Percentiles rank a stretch among this genome's conserved stretches.
These are phyloP conservation scores for Pythium guiyangense DNA, from an alignment of 352 stramenopile genomes.

Conservation along the genomic window DNA sequence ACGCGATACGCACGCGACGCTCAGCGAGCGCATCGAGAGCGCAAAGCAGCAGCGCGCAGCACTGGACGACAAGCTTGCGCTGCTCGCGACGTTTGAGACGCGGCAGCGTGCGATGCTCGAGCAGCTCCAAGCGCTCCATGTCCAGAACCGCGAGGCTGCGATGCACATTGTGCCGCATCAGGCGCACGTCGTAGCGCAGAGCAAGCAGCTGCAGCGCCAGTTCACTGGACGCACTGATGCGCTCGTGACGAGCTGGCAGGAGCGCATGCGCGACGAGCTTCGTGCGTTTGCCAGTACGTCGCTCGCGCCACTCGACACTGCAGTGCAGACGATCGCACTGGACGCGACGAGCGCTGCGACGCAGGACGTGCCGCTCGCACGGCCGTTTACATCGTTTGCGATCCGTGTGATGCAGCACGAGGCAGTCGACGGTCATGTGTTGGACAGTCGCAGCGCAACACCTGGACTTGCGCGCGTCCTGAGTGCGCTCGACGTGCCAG, in stretches of 20 bases:
- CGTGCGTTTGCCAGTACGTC: slow-evolving; percentile 17
- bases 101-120: slow-evolving; percentile 31
- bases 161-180: no score
- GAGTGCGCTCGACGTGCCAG: slow-evolving; percentile 11
- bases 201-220: slow-evolving; percentile 11
- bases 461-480: slow-evolving; percentile 14
- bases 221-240: slow-evolving; percentile 5
- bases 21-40: slow-evolving; percentile 16
- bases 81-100: slow-evolving; percentile 37
- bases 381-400: slow-evolving; percentile 31
- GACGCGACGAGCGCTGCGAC: not conserved
- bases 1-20: slow-evolving; percentile 12
- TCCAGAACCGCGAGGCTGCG: slow-evolving; percentile 24
- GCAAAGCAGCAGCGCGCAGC: slow-evolving; percentile 25
- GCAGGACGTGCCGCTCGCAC: slow-evolving; percentile 3
- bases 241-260: slow-evolving; percentile 11
- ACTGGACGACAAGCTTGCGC: slow-evolving; percentile 33
- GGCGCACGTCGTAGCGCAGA: slow-evolving; percentile 7
- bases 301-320: slow-evolving; percentile 17
- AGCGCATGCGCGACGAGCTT: slow-evolving; percentile 24
- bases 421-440: no score
- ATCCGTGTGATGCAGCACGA: slow-evolving; percentile 27
- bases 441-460: not conserved
- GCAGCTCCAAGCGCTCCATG: slow-evolving; percentile 24
- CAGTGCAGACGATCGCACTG: not conserved